Evolutionary conservation across 768 basidiomycete genomes (phyloP).

Genomic region (Kwoniella botswanensis): DNA sequence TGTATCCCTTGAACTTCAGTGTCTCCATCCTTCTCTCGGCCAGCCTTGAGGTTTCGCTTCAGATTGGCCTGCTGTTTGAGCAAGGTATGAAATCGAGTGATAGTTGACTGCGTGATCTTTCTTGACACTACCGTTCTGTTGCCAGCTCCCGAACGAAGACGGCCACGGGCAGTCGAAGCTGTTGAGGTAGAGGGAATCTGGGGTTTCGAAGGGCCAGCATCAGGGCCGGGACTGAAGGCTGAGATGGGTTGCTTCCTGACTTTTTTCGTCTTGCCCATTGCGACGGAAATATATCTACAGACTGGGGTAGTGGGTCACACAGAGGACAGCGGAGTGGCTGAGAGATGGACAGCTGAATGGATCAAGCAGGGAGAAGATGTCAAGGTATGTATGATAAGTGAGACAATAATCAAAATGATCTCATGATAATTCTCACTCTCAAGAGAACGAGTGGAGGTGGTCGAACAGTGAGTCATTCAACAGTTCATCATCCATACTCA

Average conservation of each 20-base stretch:
- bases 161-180: not conserved
- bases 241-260: slow-evolving; percentile 26
- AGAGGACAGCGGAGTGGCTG: no score
- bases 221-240: not conserved
- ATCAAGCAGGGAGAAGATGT: no score
- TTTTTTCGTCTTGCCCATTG: slow-evolving; percentile 14
- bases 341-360: no score
- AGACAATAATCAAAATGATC: no score
- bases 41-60: slow-evolving; percentile 45
- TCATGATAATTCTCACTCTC: no score
- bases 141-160: not conserved
- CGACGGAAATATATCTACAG: not conserved
- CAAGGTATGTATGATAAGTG: no score
- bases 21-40: slow-evolving; percentile 29
- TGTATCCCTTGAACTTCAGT: slow-evolving; percentile 18
- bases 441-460: not conserved
- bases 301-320: no score
- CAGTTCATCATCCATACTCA: not conserved
- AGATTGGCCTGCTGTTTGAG: slow-evolving; percentile 72
- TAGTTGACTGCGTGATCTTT: slow-evolving; percentile 70
- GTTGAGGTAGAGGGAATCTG: not conserved
- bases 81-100: slow-evolving; percentile 79
- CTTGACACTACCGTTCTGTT: slow-evolving; percentile 26
- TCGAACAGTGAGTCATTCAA: not conserved
- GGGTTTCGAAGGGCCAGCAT: not conserved